Conservation (phyloP, 2,329 filamentous ascomycete genomes). For the Fusarium mexicanum region DNA sequence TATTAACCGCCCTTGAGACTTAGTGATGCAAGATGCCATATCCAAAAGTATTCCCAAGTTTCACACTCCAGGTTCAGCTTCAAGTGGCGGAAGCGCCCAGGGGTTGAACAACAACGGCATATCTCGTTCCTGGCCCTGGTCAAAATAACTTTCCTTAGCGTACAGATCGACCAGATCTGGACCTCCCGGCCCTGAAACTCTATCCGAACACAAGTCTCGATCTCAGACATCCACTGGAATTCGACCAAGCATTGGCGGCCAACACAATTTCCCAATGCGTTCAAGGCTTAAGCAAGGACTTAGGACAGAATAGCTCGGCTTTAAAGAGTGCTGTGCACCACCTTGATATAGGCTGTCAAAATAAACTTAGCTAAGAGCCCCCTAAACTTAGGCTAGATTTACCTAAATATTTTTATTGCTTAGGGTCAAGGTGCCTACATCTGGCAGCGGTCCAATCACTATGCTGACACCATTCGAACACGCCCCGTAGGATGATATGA, state of each 20-base stretch:
- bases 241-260: slow-evolving; percentile 1
- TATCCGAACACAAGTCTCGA: neutral
- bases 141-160: neutral
- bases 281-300: neutral
- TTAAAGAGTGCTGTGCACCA: neutral
- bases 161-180: neutral
- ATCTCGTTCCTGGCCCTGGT: slow-evolving; percentile 8
- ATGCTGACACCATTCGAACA: neutral
- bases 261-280: slow-evolving; percentile 4
- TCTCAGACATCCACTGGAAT: slow-evolving; percentile 17
- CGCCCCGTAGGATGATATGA: neutral
- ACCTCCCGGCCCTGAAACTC: slow-evolving; percentile 4
- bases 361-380: too few relatives aligned
- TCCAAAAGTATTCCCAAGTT: rapidly evolving
- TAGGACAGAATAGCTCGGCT: neutral
- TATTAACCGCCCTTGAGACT: neutral
- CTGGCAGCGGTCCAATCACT: neutral
- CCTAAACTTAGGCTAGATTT: too few relatives aligned
- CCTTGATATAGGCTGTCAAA: too few relatives aligned
- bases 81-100: neutral
- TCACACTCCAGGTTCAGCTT: neutral
- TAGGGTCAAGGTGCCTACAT: neutral
- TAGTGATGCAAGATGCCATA: rapidly evolving
- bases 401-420: too few relatives aligned
- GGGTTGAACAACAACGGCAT: neutral